phyloP scores from a whole-genome alignment of 1,284 basidiomycete species.

The Melampsora abietis-canadensis region DNA sequence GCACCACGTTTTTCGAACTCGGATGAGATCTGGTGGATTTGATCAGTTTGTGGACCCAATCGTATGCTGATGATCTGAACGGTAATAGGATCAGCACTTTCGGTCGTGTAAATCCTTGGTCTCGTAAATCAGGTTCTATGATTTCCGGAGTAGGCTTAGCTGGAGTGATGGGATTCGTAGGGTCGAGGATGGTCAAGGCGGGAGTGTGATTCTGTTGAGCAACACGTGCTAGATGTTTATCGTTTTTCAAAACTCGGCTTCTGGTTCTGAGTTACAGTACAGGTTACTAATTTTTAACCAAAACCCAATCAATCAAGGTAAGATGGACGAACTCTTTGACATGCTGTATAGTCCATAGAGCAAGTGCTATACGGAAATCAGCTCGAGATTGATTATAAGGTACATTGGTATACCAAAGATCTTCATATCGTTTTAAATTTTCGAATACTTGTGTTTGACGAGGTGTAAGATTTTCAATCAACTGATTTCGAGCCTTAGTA shows the following conservation, averaged over 20 bases:
- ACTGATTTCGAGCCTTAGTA: no score
- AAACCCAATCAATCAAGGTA: neutral
- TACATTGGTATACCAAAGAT: constrained; percentile 17
- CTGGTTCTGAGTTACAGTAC: no score
- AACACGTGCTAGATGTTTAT: constrained; percentile 74
- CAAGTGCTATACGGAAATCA: neutral
- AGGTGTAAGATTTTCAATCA: no score
- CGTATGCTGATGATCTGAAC: constrained; percentile 80
- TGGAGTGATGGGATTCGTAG: constrained; percentile 42
- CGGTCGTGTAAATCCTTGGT: constrained; percentile 96
- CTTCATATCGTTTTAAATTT: neutral
- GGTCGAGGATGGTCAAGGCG: neutral
- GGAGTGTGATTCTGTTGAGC: constrained; percentile 59
- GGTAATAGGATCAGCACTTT: constrained; percentile 87
- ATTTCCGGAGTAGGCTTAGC: constrained; percentile 55
- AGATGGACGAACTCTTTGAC: constrained; percentile 46
- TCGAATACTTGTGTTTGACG: no score
- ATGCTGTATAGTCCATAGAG: constrained; percentile 18
- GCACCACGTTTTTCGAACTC: constrained; percentile 64
- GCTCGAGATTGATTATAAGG: constrained; percentile 16
- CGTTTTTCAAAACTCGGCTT: constrained; percentile 87
- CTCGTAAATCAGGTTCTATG: constrained; percentile 64
- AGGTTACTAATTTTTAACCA: no score
- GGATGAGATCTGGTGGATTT: constrained; percentile 64
- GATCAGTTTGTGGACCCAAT: constrained; percentile 64